Percentiles rank a stretch among this genome's conserved stretches.
Evolutionary conservation across 2,329 filamentous ascomycete genomes (phyloP).

Genomic region (Epichloe baconii): DNA sequence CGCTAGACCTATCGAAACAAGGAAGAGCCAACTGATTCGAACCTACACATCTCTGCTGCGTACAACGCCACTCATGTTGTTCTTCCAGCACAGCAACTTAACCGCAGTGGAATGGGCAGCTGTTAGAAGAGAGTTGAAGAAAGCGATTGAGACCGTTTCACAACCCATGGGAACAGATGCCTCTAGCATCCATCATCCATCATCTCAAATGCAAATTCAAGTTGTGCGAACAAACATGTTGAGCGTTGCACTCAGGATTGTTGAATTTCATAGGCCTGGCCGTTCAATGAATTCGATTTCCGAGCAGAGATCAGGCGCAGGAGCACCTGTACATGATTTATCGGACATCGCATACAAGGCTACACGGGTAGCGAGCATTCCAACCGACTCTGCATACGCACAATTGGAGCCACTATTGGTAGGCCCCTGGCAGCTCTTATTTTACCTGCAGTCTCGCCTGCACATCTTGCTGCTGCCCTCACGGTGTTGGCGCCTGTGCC

Average conservation of each 20-base stretch:
- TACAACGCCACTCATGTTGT: constrained; percentile 69
- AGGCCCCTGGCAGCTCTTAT: constrained; percentile 66
- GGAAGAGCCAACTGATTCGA: constrained; percentile 78
- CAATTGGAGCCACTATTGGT: constrained; percentile 64
- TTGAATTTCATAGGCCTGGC: constrained; percentile 63
- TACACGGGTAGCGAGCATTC: constrained; percentile 25
- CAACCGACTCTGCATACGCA: constrained; percentile 30
- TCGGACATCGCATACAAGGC: constrained; percentile 39
- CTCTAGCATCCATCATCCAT: constrained; percentile 30
- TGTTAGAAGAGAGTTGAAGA: constrained; percentile 29
- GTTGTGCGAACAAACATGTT: constrained; percentile 86
- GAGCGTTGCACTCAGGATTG: constrained; percentile 67
- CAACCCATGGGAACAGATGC: constrained; percentile 12
- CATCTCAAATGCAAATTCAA: constrained; percentile 58
- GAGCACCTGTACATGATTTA: constrained; percentile 35
- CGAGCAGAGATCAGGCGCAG: constrained; percentile 17
- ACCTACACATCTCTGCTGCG: constrained; percentile 81
- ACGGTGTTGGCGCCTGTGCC: constrained; percentile 62
- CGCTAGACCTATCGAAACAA: constrained; percentile 70
- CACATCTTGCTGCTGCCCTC: constrained; percentile 70
- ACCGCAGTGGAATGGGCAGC: constrained; percentile 50
- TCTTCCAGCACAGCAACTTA: constrained; percentile 64
- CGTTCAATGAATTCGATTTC: constrained; percentile 20
- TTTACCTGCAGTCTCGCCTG: constrained; percentile 71
- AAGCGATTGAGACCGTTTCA: constrained; percentile 30